phyloP scores from a whole-genome alignment of 768 basidiomycete genomes.

The Kwoniella pini region DNA sequence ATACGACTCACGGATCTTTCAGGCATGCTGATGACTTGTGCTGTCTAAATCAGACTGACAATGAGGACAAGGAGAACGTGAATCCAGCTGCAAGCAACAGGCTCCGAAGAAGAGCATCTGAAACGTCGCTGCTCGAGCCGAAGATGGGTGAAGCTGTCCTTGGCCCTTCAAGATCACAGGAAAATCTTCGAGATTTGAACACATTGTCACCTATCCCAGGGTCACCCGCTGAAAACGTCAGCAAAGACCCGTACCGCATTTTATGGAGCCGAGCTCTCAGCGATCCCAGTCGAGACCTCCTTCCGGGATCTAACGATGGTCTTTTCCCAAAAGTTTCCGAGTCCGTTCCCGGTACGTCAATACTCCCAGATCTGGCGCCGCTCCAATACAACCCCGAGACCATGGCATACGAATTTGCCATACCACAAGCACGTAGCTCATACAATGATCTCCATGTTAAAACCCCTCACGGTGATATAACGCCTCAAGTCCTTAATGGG shows the following conservation, averaged over 20 bases:
- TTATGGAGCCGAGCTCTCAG: slow-evolving; percentile 1
- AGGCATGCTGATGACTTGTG: too few relatives aligned
- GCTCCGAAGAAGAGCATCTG: slow-evolving; percentile 12
- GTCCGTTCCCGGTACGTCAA: neutral
- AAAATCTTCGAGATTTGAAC: slow-evolving; percentile 9
- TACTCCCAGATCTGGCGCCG: neutral
- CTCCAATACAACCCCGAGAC: slow-evolving; percentile 10
- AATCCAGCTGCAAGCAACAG: slow-evolving; percentile 4
- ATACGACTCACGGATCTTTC: too few relatives aligned
- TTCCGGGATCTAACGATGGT: neutral
- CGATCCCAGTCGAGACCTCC: neutral
- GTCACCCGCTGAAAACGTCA: slow-evolving; percentile 17
- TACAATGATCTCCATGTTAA: slow-evolving; percentile 10
- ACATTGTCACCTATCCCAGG: slow-evolving; percentile 29
- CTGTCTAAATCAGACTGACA: too few relatives aligned
- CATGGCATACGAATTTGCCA: slow-evolving; percentile 13
- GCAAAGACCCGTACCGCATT: neutral
- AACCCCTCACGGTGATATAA: neutral
- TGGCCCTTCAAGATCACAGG: slow-evolving; percentile 13
- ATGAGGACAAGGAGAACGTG: slow-evolving; percentile 14
- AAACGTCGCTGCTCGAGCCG: slow-evolving; percentile 12
- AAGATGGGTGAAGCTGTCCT: slow-evolving; percentile 1
- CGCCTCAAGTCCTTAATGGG: neutral
- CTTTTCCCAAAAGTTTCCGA: neutral
- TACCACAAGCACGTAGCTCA: neutral